Conservation (phyloP, 345 rosid species). For the Arabis alpina region DNA sequence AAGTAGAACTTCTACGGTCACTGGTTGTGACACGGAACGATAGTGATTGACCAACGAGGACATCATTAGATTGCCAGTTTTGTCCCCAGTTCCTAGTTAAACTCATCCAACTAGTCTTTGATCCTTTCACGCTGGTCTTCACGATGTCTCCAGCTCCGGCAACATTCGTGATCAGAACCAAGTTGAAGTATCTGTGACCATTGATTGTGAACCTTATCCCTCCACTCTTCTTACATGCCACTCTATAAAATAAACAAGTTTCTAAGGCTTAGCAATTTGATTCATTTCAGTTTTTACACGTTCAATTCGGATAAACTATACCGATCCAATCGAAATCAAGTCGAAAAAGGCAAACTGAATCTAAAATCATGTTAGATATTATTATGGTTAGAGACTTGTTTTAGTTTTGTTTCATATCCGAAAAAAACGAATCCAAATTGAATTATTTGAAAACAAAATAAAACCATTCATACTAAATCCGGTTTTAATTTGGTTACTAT, state of each 20-base stretch:
- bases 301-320: background rate
- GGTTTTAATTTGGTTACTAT: no score
- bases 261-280: background rate
- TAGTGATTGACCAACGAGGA: slow-evolving; percentile 70
- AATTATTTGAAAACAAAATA: no score
- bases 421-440: no score
- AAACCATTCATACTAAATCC: background rate
- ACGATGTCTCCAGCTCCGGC: slow-evolving; percentile 73
- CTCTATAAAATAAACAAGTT: slow-evolving; percentile 41
- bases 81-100: slow-evolving; percentile 76
- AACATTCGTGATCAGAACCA: slow-evolving; percentile 67
- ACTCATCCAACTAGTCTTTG: slow-evolving; percentile 63
- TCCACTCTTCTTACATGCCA: slow-evolving; percentile 60
- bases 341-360: no score
- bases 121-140: slow-evolving; percentile 63
- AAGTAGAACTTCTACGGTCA: slow-evolving; percentile 70
- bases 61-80: slow-evolving; percentile 66
- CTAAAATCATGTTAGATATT: background rate
- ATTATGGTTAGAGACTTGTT: background rate
- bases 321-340: no score
- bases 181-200: slow-evolving; percentile 65
- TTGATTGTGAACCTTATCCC: slow-evolving; percentile 73
- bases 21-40: slow-evolving; percentile 74
- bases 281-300: background rate
- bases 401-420: background rate